Evolutionary conservation across 1,284 basidiomycete species (phyloP), one percentile per base, ranked within the genome.

Genomic region (Gomphus sp.): DNA sequence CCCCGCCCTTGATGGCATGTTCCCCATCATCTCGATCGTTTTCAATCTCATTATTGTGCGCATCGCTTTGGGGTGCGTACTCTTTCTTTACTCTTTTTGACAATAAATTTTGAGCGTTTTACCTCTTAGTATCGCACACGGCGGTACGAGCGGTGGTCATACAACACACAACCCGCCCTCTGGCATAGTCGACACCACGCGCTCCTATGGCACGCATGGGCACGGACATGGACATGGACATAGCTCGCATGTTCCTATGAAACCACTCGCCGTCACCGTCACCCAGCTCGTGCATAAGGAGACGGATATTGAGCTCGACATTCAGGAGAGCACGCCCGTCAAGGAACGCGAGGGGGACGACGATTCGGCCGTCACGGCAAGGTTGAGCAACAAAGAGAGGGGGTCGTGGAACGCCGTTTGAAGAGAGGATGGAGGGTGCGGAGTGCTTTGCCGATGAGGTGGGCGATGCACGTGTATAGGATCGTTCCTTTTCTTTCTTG

Each of bases 31-130:
- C 56, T 70, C 68, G 28, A 64, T 72, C 49, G 69, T 70, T 5
- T 72, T 72, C 63, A 71, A 69, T 5, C 65, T 72, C 55, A 70
- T 72, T 59, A 71, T 72, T 52, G 68, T 72, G 39, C 71, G 71
- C 22, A 66, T 72, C 47, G 71, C 69, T 1, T 61, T 72, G 18
- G 71, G 71, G 56, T 57, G 41, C 12, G 56, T 47, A 7, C 8
- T 18, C n/a, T 4, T 14, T 50, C 10, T 7, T 2, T 56, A n/a
- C 37, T 10, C 16, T 5, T 43, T 16, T 6, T 22, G 22, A 22
- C 22, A 16, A 43, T n/a, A 37, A 31, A n/a, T n/a, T 6, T 34
- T 31, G 9, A 7, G 37, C 12, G 2, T 31, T 18, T 14, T 31
- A 18, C 37, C 33, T 18, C 31, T 28, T 10, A 57, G 56, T 18